These are phyloP conservation scores for Cercospora sp. DNA, from an alignment of 2,329 filamentous ascomycete species.

Conservation along the genomic window DNA sequence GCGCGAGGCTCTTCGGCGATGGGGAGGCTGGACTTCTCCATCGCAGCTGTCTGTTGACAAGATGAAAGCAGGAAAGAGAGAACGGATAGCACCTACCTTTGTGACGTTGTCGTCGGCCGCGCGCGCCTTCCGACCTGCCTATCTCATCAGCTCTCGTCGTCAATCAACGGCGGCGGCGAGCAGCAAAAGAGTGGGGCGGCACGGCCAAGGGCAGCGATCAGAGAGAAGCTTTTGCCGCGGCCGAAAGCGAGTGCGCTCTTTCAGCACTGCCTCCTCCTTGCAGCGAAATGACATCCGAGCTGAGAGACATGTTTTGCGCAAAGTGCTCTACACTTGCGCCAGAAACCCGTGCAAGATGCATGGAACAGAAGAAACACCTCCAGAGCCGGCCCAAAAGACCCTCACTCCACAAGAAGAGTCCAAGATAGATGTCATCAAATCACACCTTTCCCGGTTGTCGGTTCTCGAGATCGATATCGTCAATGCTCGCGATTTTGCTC, in stretches of 20 bases:
- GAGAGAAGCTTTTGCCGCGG: conserved; percentile 1
- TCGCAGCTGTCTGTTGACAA: conserved; percentile 17
- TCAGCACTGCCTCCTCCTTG: background rate
- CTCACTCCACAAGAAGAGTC: background rate
- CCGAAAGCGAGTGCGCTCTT: background rate
- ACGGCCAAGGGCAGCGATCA: background rate
- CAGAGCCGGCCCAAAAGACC: background rate
- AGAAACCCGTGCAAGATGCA: background rate
- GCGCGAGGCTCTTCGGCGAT: conserved; percentile 25
- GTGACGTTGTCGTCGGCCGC: background rate
- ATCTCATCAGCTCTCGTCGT: conserved; percentile 10
- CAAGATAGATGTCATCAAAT: background rate
- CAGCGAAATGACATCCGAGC: background rate
- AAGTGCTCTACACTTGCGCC: background rate
- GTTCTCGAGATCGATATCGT: conserved; percentile 1
- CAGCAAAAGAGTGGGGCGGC: conserved; percentile 3
- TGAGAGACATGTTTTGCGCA: background rate
- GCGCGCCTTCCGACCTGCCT: conserved; percentile 7
- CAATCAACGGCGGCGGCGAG: conserved; percentile 8
- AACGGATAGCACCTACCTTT: background rate
- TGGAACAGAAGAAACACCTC: background rate
- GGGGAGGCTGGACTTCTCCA: conserved; percentile 32
- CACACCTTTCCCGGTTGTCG: background rate
- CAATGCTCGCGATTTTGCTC: background rate
- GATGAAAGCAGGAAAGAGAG: conserved; percentile 4